phyloP scores from a whole-genome alignment of 2,329 filamentous ascomycete genomes.

The Sarocladium oryzae region DNA sequence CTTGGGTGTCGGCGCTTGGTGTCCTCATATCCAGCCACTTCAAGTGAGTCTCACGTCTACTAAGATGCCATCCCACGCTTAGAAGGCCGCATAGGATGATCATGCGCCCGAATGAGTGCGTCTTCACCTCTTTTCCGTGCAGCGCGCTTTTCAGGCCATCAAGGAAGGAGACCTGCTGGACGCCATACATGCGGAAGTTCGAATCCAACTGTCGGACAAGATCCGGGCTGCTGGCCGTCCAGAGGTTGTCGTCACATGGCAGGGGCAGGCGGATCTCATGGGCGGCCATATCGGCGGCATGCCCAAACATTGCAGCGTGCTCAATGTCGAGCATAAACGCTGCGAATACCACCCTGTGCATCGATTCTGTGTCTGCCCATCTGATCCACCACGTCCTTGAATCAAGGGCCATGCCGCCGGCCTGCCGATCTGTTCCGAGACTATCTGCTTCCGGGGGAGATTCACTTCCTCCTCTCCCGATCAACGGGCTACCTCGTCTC shows the following conservation, averaged over 20 bases:
- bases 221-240: constrained; percentile 73
- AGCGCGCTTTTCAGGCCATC: constrained; percentile 80
- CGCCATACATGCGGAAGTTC: constrained; percentile 68
- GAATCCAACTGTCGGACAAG: constrained; percentile 72
- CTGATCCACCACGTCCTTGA: constrained; percentile 64
- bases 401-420: constrained; percentile 26
- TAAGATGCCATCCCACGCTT: constrained; percentile 90
- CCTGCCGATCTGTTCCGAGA: constrained; percentile 30
- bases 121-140: constrained; percentile 73
- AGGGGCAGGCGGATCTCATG: constrained; percentile 82
- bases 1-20: constrained; percentile 53
- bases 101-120: constrained; percentile 81
- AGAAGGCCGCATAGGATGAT: constrained; percentile 86
- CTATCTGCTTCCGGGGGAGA: constrained; percentile 56
- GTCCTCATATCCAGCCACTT: constrained; percentile 67
- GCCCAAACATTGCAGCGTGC: constrained; percentile 89
- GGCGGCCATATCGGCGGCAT: constrained; percentile 82
- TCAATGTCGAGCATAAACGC: constrained; percentile 86
- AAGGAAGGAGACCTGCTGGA: constrained; percentile 73
- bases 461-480: constrained; percentile 47
- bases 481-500: constrained; percentile 77
- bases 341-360: constrained; percentile 77
- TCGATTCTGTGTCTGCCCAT: constrained; percentile 86
- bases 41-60: constrained; percentile 67
- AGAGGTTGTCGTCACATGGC: constrained; percentile 80